Percentiles rank a stretch among this genome's conserved stretches.
phyloP scores from a whole-genome alignment of 1,284 basidiomycete genomes.

The Naganishia cerealis region DNA sequence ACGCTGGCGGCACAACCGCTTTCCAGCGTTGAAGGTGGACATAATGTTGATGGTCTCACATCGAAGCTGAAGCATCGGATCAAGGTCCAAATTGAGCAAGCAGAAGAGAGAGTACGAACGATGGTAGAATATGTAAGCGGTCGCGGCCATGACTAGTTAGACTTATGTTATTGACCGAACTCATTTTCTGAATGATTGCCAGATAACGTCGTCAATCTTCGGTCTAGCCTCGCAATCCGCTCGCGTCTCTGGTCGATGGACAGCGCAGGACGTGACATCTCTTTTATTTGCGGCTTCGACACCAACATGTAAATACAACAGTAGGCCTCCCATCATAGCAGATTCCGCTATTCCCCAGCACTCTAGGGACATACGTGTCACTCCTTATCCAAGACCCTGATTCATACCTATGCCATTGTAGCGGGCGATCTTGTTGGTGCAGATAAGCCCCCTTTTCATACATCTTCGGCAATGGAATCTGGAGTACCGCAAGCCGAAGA shows the following conservation, averaged over 20 bases:
- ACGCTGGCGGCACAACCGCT: background rate
- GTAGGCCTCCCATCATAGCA: background rate
- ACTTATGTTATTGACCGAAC: background rate
- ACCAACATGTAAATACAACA: background rate
- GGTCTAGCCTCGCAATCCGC: conserved; percentile 12
- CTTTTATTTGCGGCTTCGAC: background rate
- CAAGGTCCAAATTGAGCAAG: background rate
- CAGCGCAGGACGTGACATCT: background rate
- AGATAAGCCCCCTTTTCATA: too few species aligned
- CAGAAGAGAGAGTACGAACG: conserved; percentile 5
- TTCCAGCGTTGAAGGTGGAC: background rate
- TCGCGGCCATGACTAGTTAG: background rate
- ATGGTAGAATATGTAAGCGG: conserved; percentile 24
- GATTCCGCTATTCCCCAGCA: background rate
- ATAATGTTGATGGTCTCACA: background rate
- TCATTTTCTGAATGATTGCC: background rate
- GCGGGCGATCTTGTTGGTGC: too few species aligned
- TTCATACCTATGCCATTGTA: too few species aligned
- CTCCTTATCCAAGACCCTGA: too few species aligned
- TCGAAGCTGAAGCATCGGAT: background rate
- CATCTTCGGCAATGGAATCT: too few species aligned
- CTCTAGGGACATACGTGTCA: too few species aligned
- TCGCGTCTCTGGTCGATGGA: background rate
- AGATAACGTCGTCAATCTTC: conserved; percentile 26
- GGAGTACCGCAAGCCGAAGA: too few species aligned